phyloP scores from a whole-genome alignment of 208 protist genomes.

The Acanthamoeba comandoni region DNA sequence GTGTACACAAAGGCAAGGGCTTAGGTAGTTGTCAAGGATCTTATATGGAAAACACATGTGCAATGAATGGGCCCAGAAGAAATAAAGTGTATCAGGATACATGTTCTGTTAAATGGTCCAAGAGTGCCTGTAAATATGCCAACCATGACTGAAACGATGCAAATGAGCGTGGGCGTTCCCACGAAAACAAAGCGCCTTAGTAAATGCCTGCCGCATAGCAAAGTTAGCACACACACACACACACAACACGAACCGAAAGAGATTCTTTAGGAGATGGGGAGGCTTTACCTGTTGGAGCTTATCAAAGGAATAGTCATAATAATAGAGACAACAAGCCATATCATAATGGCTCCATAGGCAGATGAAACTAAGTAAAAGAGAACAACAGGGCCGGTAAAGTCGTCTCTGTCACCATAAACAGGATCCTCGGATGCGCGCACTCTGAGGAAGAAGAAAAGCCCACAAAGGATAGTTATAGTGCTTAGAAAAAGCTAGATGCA shows the following conservation, averaged over 20 bases:
- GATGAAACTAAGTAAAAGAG: constrained; percentile 48
- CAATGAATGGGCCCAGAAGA: background rate
- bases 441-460: too few species aligned
- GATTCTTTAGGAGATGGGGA: too few species aligned
- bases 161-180: background rate
- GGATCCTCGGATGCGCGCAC: constrained; percentile 19
- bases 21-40: too few species aligned
- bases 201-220: constrained; percentile 18
- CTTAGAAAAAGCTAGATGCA: too few species aligned
- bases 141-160: constrained; percentile 35
- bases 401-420: constrained; percentile 35
- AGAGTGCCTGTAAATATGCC: constrained; percentile 53
- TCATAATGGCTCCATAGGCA: constrained; percentile 29
- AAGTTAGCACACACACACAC: too few species aligned
- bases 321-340: constrained; percentile 48
- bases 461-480: too few species aligned
- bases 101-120: constrained; percentile 35
- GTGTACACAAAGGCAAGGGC: constrained; percentile 37
- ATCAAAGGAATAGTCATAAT: constrained; percentile 32
- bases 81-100: background rate
- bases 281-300: too few species aligned
- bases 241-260: too few species aligned
- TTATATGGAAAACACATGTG: background rate
- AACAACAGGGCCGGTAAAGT: background rate
- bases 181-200: background rate